A percentile compares a stretch with the other conserved stretches of the same genome.
Conservation (phyloP, 1,284 basidiomycete genomes). For the Hypsizygus ulmarius region DNA sequence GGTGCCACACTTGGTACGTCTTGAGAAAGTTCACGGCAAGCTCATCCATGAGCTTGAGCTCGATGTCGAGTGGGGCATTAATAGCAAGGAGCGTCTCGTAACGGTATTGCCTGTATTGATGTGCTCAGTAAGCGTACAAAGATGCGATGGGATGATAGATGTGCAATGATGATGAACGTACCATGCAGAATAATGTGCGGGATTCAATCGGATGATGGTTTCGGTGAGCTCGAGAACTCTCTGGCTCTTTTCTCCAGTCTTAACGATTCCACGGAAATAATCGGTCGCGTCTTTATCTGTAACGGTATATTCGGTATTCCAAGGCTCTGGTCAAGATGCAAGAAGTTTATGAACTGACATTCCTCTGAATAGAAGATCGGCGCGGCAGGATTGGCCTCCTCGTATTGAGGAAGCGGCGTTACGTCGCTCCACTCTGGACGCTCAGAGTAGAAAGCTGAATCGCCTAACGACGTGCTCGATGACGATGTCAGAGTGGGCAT, state of each 20-base stretch:
- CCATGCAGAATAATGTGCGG: conserved; percentile 95
- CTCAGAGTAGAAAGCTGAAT: conserved; percentile 50
- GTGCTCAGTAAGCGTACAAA: conserved; percentile 4
- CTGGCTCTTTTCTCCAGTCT: conserved; percentile 70
- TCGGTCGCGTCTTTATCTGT: conserved; percentile 89
- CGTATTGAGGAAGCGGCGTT: conserved; percentile 77
- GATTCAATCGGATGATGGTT: conserved; percentile 81
- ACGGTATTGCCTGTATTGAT: conserved; percentile 80
- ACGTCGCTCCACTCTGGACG: conserved; percentile 80
- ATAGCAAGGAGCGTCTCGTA: conserved; percentile 78
- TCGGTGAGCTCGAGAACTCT: conserved; percentile 86
- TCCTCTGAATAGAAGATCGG: conserved; percentile 86
- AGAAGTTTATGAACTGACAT: conserved; percentile 58
- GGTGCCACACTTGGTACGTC: conserved; percentile 98
- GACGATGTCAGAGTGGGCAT: conserved; percentile 12
- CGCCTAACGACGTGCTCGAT: conserved; percentile 3
- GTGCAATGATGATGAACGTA: conserved; percentile 33
- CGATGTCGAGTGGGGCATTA: conserved; percentile 63
- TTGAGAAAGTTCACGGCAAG: conserved; percentile 82
- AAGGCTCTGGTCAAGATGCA: not conserved
- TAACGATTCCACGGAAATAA: conserved; percentile 84
- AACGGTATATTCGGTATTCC: not conserved
- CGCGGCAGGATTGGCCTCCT: conserved; percentile 73
- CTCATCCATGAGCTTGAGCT: conserved; percentile 82
- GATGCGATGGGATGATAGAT: not conserved